Percentiles rank a stretch among this genome's conserved stretches.
Evolutionary conservation across 2,329 filamentous ascomycete species (phyloP).

Genomic region (Fusarium phyllophilum): DNA sequence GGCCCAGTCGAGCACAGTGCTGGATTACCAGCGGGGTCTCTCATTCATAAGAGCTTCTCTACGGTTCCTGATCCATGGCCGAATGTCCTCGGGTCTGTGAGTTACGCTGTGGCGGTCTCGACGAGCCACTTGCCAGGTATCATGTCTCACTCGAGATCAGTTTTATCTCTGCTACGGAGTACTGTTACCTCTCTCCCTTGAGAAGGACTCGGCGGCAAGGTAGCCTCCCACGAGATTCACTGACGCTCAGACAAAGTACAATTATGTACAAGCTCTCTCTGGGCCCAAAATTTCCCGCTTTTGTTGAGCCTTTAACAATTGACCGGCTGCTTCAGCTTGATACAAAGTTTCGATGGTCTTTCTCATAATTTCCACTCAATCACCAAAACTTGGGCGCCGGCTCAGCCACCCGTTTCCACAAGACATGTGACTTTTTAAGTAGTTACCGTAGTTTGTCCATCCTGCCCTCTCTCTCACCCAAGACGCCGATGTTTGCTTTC

Average conservation of each 20-base stretch:
- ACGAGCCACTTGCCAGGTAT: constrained; percentile 39
- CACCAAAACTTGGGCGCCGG: constrained; percentile 27
- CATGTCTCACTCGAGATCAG: constrained; percentile 39
- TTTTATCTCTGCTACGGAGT: constrained; percentile 23
- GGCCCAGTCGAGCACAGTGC: constrained; percentile 36
- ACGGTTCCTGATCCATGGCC: constrained; percentile 33
- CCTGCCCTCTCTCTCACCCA: neutral
- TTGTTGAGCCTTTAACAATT: constrained; percentile 29
- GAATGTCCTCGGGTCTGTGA: constrained; percentile 35
- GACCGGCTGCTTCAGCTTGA: constrained; percentile 30
- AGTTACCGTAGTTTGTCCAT: constrained; percentile 4
- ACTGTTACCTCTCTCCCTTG: constrained; percentile 36
- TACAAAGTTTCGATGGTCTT: constrained; percentile 34
- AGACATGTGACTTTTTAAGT: constrained; percentile 28
- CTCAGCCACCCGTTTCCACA: constrained; percentile 36
- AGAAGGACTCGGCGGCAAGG: constrained; percentile 33
- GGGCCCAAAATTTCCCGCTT: constrained; percentile 18
- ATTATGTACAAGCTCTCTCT: constrained; percentile 8
- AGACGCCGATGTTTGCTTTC: constrained; percentile 22
- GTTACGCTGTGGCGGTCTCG: constrained; percentile 43
- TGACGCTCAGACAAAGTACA: constrained; percentile 8
- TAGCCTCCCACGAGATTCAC: constrained; percentile 19
- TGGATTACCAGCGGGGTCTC: constrained; percentile 36
- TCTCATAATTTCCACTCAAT: constrained; percentile 20
- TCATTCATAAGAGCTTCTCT: constrained; percentile 19